These are phyloP conservation scores for Phytophthora ramorum DNA, from an alignment of 352 stramenopile genomes.

Conservation along the genomic window DNA sequence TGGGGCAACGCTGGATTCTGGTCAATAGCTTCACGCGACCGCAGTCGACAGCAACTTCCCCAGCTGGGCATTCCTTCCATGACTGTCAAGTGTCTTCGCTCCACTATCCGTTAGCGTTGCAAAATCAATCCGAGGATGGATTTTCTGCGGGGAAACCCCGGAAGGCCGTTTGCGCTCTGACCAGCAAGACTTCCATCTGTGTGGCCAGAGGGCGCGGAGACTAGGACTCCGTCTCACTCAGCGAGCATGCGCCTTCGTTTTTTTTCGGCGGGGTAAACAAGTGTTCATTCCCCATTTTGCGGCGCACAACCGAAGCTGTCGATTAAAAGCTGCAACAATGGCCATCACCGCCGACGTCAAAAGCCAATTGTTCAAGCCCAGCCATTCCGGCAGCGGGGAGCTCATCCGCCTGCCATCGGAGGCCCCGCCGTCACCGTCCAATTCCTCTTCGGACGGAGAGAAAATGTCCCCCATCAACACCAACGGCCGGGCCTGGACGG, in stretches of 20 bases:
- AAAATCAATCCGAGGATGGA: slow-evolving; percentile 15
- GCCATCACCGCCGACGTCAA: slow-evolving; percentile 60
- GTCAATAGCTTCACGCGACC: slow-evolving; percentile 20
- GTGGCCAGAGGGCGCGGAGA: slow-evolving; percentile 27
- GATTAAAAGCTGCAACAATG: slow-evolving; percentile 21
- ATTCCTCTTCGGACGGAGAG: slow-evolving; percentile 12
- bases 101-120: slow-evolving; percentile 12
- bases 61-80: slow-evolving; percentile 14
- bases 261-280: slow-evolving; percentile 20
- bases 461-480: slow-evolving; percentile 28
- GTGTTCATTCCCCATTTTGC: slow-evolving; percentile 41
- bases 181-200: slow-evolving; percentile 25
- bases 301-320: background rate
- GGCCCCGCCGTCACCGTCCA: slow-evolving; percentile 10
- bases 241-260: slow-evolving; percentile 2
- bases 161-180: slow-evolving; percentile 27
- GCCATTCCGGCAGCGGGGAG: slow-evolving; percentile 20
- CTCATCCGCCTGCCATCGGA: slow-evolving; percentile 48
- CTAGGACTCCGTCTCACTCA: slow-evolving; percentile 23
- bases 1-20: slow-evolving; percentile 28
- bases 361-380: slow-evolving; percentile 50
- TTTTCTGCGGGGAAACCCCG: slow-evolving; percentile 28
- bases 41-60: background rate
- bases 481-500: slow-evolving; percentile 49
- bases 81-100: slow-evolving; percentile 6